A percentile compares a stretch with the other conserved stretches of the same genome.
phyloP scores from a whole-genome alignment of 306 rosid species.

The Trifolium subterraneum region DNA sequence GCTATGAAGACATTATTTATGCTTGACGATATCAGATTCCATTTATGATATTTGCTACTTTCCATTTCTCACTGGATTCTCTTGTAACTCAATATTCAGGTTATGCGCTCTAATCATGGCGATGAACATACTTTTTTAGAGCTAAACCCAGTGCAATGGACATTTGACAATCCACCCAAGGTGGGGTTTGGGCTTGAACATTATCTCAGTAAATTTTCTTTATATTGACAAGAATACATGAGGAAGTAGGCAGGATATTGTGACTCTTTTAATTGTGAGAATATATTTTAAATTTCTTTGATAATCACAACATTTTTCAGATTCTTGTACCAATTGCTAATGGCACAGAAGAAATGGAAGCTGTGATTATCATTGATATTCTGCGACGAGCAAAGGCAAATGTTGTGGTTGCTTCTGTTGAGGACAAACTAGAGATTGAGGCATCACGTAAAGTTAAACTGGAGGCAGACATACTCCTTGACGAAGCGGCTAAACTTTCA shows the following conservation, averaged over 20 bases:
- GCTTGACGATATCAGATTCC: constrained; percentile 14
- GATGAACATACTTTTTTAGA: constrained; percentile 67
- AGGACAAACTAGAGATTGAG: constrained; percentile 63
- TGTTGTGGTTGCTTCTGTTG: constrained; percentile 90
- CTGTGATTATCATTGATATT: constrained; percentile 73
- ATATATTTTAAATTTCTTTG: not conserved
- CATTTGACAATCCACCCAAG: constrained; percentile 67
- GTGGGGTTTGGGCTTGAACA: constrained; percentile 47
- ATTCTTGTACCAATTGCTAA: constrained; percentile 89
- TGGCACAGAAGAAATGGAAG: constrained; percentile 98
- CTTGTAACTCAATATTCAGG: constrained; percentile 48
- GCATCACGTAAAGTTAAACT: constrained; percentile 86
- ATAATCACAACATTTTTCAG: constrained; percentile 46
- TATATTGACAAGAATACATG: constrained; percentile 3
- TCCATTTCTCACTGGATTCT: constrained; percentile 30
- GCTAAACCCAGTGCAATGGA: constrained; percentile 81
- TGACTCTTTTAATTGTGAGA: not conserved
- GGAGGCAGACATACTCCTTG: constrained; percentile 83
- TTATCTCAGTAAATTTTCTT: constrained; percentile 3
- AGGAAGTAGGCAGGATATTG: not conserved
- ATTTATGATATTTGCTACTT: not conserved
- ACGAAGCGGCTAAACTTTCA: constrained; percentile 70
- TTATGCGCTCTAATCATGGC: constrained; percentile 78
- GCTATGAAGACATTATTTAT: not conserved
- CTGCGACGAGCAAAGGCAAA: constrained; percentile 83